These are phyloP conservation scores for Delitschia confertaspora DNA, from an alignment of 495 filamentous ascomycete genomes.

Conservation along the genomic window DNA sequence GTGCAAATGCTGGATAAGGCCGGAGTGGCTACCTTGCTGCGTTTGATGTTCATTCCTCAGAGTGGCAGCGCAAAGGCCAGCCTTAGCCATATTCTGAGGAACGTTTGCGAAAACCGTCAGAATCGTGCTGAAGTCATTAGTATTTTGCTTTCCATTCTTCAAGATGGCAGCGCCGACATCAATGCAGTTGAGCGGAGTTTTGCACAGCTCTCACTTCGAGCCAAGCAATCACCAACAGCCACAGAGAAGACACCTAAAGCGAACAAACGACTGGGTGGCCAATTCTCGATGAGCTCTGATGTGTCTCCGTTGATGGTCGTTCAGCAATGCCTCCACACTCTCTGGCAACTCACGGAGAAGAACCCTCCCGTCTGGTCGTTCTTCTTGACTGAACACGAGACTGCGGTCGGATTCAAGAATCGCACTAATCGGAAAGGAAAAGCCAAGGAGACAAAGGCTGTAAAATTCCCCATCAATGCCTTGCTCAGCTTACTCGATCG, in stretches of 20 bases:
- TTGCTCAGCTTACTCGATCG: conserved; percentile 81
- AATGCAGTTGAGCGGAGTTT: conserved; percentile 93
- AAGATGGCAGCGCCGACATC: conserved; percentile 89
- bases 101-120: conserved; percentile 87
- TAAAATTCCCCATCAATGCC: conserved; percentile 85
- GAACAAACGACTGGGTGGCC: conserved; percentile 57
- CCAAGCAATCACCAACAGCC: conserved; percentile 61
- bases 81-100: conserved; percentile 74
- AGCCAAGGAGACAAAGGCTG: conserved; percentile 59
- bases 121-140: conserved; percentile 93
- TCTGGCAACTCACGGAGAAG: conserved; percentile 70
- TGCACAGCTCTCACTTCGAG: conserved; percentile 78
- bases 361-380: conserved; percentile 81
- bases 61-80: conserved; percentile 71
- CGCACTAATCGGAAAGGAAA: conserved; percentile 75
- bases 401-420: conserved; percentile 59
- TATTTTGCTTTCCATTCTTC: conserved; percentile 85
- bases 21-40: conserved; percentile 85
- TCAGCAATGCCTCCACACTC: conserved; percentile 79
- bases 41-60: conserved; percentile 93
- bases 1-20: conserved; percentile 96
- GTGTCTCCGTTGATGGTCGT: conserved; percentile 90
- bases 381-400: conserved; percentile 94
- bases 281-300: conserved; percentile 48
- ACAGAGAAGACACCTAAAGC: conserved; percentile 69